These are phyloP conservation scores for Ophiocordyceps unilateralis DNA, from an alignment of 2,329 filamentous ascomycete genomes.

Conservation along the genomic window DNA sequence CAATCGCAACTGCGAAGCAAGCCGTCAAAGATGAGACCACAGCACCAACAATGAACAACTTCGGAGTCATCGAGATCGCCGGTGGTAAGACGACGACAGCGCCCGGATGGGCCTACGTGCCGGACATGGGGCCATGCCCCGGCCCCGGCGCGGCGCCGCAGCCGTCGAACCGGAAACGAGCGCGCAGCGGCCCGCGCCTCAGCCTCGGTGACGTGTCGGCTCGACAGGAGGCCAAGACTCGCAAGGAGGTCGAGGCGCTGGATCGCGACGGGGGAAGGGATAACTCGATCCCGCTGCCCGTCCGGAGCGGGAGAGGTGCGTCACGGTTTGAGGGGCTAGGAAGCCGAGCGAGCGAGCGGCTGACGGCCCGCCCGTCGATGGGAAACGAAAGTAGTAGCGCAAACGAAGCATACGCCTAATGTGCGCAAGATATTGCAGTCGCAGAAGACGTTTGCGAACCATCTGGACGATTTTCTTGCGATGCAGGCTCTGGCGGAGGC, in stretches of 20 bases:
- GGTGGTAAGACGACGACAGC: conserved; percentile 50
- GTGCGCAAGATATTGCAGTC: conserved; percentile 64
- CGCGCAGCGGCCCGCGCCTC: conserved; percentile 33
- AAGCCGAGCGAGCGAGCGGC: neutral
- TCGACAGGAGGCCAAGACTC: conserved; percentile 66
- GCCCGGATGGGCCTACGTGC: conserved; percentile 85
- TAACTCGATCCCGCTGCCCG: conserved; percentile 50
- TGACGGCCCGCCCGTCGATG: neutral
- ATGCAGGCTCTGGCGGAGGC: conserved; percentile 28
- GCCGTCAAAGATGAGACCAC: neutral
- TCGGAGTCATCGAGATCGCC: conserved; percentile 70
- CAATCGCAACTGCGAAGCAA: neutral
- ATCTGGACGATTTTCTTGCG: conserved; percentile 65
- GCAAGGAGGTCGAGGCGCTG: conserved; percentile 66
- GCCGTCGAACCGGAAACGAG: conserved; percentile 52
- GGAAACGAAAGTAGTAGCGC: conserved; percentile 8
- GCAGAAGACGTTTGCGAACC: conserved; percentile 70
- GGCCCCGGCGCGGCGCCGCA: conserved; percentile 32
- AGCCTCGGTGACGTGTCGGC: conserved; percentile 52
- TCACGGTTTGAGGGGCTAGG: neutral
- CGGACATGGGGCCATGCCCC: conserved; percentile 48
- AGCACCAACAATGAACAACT: conserved; percentile 36
- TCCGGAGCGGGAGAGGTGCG: conserved; percentile 29
- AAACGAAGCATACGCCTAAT: conserved; percentile 45
- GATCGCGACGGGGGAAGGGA: conserved; percentile 66